Base-by-base conservation (phyloP, 1,284 basidiomycete genomes). In the Salmacisia buchloeana region DNA sequence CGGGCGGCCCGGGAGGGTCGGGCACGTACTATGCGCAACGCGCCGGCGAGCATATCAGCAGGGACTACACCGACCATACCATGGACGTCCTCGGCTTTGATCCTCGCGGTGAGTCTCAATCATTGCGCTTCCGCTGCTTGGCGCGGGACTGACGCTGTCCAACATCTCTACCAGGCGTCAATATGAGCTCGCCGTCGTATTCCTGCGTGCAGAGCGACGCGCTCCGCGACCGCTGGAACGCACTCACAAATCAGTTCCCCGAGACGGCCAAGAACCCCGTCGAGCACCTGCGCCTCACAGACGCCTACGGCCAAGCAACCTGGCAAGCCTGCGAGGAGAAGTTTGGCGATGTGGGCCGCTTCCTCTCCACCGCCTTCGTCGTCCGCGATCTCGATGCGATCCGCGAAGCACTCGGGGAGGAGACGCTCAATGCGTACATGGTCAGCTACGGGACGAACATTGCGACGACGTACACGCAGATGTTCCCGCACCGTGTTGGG, bases 381-480 rank as follows among this genome's bases (percentile, higher is more conserved):
- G 65, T 65, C 6, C 43, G 69, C 3, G 69, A 71, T 35, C 15
- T 71, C 0, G 69, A 71, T 27, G 27, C 58, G 46, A 65, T 71
- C 18, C 60, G 69, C n/a, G 61, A 64, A 18, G 69, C 69, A 0
- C 36, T 71, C 4, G 60, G 56, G 13, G 61, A 69, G 18, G 61
- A 60, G 1, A 18, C 38, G 27, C 23, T 71, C 21, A 63, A 58
- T 25, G 69, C 65, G 0, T 67, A 67, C 60, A 63, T 71, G 61
- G 56, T 67, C 49, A 67, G 65, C 25, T 71, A 71, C 27, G 69
- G 69, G 5, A 69, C 69, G 2, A 67, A 65, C 0, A 69, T 71
- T 9, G 69, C 63, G 4, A 64, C 66, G 59, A 69, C 63, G 7
- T 71, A 69, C 18, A 60, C 38, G 41, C 68, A 67, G 38, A 67